These are phyloP conservation scores for Fusarium sambucinum DNA, from an alignment of 2,329 filamentous ascomycete genomes.

Conservation along the genomic window DNA sequence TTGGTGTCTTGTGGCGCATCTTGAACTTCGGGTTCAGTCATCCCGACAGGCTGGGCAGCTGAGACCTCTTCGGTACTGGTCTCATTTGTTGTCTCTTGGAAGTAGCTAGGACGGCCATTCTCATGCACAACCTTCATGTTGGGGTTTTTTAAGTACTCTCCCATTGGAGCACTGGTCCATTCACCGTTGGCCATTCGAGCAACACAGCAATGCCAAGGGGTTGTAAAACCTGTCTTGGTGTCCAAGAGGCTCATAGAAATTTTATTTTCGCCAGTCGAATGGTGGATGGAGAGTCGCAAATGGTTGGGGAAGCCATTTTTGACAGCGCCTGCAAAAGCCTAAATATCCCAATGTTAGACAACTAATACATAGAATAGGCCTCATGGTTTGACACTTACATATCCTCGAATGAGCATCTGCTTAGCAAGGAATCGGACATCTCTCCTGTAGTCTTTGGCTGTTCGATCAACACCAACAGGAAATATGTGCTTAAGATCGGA, in stretches of 20 bases:
- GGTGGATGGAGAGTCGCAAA: constrained; percentile 50
- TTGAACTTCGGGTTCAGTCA: rapidly evolving
- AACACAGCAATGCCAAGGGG: constrained; percentile 50
- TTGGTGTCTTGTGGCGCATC: neutral
- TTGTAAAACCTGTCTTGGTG: constrained; percentile 50
- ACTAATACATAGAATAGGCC: rapidly evolving
- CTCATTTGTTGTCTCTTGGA: neutral
- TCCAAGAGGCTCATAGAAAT: constrained; percentile 49
- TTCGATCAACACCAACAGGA: constrained; percentile 36
- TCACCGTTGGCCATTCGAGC: neutral
- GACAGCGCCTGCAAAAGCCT: constrained; percentile 49
- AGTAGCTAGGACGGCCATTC: constrained; percentile 1
- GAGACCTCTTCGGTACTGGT: rapidly evolving
- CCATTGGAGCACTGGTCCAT: constrained; percentile 20
- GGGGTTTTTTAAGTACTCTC: constrained; percentile 12
- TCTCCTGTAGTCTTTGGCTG: constrained; percentile 43
- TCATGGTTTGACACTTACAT: constrained; percentile 32
- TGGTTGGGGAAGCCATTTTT: constrained; percentile 45
- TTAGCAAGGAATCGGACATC: constrained; percentile 50
- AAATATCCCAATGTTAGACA: neutral
- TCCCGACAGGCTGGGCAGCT: too few species aligned
- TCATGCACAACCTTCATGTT: constrained; percentile 9
- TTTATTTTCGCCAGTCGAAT: constrained; percentile 47
- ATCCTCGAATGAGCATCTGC: constrained; percentile 50
- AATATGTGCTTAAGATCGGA: constrained; percentile 50